Percentiles rank a stretch among this genome's conserved stretches.
Conservation (phyloP, 495 filamentous ascomycete genomes). For the Tuber umbilicatum region DNA sequence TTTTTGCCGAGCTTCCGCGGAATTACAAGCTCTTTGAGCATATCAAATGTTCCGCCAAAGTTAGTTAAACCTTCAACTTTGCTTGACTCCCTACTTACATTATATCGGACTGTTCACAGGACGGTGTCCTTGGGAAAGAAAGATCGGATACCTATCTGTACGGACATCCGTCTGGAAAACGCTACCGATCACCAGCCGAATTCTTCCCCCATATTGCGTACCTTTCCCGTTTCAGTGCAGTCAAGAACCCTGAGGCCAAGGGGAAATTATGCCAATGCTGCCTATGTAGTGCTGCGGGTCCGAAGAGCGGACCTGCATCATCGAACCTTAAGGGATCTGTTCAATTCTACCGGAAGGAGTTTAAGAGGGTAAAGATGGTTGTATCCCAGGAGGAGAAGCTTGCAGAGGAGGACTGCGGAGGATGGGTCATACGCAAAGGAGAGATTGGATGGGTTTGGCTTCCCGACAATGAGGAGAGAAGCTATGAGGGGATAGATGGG, state of each 20-base stretch:
- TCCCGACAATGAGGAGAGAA: conserved; percentile 22
- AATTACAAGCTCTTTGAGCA: conserved; percentile 37
- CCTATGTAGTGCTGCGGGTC: conserved; percentile 7
- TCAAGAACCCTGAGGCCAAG: conserved; percentile 2
- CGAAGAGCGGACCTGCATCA: conserved; percentile 9
- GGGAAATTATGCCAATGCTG: conserved; percentile 20
- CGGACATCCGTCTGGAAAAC: conserved; percentile 54
- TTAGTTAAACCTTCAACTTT: conserved; percentile 12
- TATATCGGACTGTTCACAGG: conserved; percentile 8
- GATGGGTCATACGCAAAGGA: conserved; percentile 38
- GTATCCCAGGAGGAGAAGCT: conserved; percentile 29
- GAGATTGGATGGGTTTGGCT: conserved; percentile 40
- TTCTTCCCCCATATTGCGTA: conserved; percentile 58
- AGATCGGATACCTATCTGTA: conserved; percentile 56
- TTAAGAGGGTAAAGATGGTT: conserved; percentile 10
- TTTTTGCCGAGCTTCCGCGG: conserved; percentile 27
- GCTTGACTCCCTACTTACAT: not conserved
- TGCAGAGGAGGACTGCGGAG: conserved; percentile 38
- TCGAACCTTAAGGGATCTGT: not conserved
- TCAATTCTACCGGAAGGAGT: not conserved
- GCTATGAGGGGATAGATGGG: conserved; percentile 16
- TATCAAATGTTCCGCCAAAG: conserved; percentile 8
- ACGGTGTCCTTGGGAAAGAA: conserved; percentile 22
- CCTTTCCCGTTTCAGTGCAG: conserved; percentile 42
- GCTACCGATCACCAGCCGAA: conserved; percentile 54